A percentile compares a stretch with the other conserved stretches of the same genome.
These are phyloP conservation scores for Hortiboletus campestris DNA, from an alignment of 768 basidiomycete genomes.

Conservation along the genomic window DNA sequence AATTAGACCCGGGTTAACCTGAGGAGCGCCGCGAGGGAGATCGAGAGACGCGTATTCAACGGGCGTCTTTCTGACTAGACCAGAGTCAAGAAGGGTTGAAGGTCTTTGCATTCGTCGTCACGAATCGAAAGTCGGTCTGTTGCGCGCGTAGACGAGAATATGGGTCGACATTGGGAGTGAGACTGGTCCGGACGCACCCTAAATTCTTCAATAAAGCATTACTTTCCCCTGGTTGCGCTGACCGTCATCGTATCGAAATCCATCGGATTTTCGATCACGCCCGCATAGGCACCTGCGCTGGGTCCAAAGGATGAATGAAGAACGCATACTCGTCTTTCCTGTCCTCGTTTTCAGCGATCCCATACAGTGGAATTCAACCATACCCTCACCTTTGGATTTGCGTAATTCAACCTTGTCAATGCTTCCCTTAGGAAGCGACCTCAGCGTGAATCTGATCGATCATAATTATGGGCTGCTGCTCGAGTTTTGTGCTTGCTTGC, in stretches of 20 bases:
- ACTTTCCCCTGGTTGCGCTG: conserved; percentile 75
- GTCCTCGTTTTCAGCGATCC: conserved; percentile 5
- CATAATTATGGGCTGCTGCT: conserved; percentile 36
- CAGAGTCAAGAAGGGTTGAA: conserved; percentile 64
- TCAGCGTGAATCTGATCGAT: conserved; percentile 72
- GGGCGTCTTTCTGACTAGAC: too few relatives aligned
- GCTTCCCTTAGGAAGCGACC: conserved; percentile 82
- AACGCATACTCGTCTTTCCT: conserved; percentile 89
- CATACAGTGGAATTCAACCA: background rate
- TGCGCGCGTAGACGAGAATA: too few relatives aligned
- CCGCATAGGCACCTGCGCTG: conserved; percentile 56
- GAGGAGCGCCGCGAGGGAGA: too few relatives aligned
- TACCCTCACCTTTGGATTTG: conserved; percentile 71
- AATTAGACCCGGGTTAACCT: background rate
- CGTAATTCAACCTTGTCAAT: conserved; percentile 56
- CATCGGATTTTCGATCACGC: conserved; percentile 84
- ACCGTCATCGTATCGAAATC: conserved; percentile 83
- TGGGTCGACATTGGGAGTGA: background rate
- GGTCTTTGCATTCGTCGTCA: conserved; percentile 67
- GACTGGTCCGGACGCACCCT: conserved; percentile 43
- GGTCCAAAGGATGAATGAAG: conserved; percentile 69
- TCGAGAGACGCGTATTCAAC: too few relatives aligned
- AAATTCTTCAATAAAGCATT: conserved; percentile 79
- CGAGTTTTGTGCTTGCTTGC: conserved; percentile 26
- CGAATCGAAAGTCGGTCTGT: conserved; percentile 69